Evolutionary conservation across 306 rosid genomes (phyloP), one percentile per base, ranked within the genome.

Genomic region (Notholithocarpus densiflorus): DNA sequence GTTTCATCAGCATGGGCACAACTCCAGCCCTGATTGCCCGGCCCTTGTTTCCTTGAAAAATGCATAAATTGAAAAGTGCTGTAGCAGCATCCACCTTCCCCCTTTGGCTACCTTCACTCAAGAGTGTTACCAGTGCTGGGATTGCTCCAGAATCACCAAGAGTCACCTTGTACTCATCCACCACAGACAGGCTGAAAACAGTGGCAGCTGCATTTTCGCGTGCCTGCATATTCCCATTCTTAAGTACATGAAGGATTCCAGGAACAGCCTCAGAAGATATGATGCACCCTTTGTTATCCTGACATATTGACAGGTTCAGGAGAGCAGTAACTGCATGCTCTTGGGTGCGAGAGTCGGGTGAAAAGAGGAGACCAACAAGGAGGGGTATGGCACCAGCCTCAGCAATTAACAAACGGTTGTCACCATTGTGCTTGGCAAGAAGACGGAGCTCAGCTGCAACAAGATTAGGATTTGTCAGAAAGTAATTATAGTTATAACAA

Each of bases 151-250:
- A 85, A 71, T 87, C 89, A 4, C 97, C 97, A 65, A 92, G 89
- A 54, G 82, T 73, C 60, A 85, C 84, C 85, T 87, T 92, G 80
- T 89, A 83, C 82, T 83, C 94, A 24, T 92, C 88, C 31, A 83
- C 79, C 20, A 75, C 83, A 8, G 98, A 94, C 34, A 94, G 92
- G 85, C 97, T 94, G 86, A 94, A 94, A 79, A 92, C 87, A 59
- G 97, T 89, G 43, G 98, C 98, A 3, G 98, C 98, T 15, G 98
- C 97, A 89, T 94, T 94, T 80, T 94, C 98, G 54, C 97, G 90
- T 2, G 97, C 98, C 82, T 87, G 90, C 98, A 92, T 94, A 52
- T 89, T 87, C 68, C 98, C 98, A 43, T 83, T 87, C 81, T 88
- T 88, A 29, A 94, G 94, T 77, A 88, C 97, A 45, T 89, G 84